phyloP scores from a whole-genome alignment of 2,329 filamentous ascomycete genomes.

The Exophiala viscosa region DNA sequence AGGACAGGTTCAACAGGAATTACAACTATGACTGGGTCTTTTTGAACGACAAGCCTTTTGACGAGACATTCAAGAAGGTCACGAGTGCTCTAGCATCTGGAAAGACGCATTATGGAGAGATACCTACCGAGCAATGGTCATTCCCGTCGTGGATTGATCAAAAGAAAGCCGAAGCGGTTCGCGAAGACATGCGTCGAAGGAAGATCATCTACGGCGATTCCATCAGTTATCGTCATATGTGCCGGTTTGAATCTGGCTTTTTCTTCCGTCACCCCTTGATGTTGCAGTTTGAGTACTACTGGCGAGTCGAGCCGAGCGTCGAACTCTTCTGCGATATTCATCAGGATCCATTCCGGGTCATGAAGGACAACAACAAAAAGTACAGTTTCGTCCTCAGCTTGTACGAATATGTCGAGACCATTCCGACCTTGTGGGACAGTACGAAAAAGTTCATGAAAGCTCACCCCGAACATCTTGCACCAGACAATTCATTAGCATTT shows the following conservation, averaged over 20 bases:
- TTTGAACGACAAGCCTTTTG: slow-evolving; percentile 92
- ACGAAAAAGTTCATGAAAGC: slow-evolving; percentile 90
- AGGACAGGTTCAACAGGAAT: slow-evolving; percentile 95
- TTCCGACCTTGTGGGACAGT: slow-evolving; percentile 92
- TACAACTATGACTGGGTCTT: slow-evolving; percentile 99
- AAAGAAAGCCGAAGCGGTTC: slow-evolving; percentile 82
- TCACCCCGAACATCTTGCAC: slow-evolving; percentile 80
- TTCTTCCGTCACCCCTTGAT: slow-evolving; percentile 95
- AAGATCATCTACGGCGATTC: slow-evolving; percentile 99
- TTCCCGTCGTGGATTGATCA: slow-evolving; percentile 95
- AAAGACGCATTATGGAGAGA: slow-evolving; percentile 84
- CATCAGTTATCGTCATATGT: slow-evolving; percentile 98
- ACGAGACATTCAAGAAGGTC: slow-evolving; percentile 88
- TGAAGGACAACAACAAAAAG: slow-evolving; percentile 95
- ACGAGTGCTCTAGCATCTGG: slow-evolving; percentile 88
- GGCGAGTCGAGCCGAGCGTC: slow-evolving; percentile 96
- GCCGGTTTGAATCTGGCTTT: slow-evolving; percentile 97
- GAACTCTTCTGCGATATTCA: slow-evolving; percentile 94
- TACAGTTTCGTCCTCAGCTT: slow-evolving; percentile 95
- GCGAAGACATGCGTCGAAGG: slow-evolving; percentile 86
- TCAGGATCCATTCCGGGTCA: slow-evolving; percentile 94
- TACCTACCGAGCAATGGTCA: slow-evolving; percentile 91
- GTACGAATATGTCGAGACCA: slow-evolving; percentile 95
- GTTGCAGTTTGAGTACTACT: slow-evolving; percentile 98
- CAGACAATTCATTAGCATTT: slow-evolving; percentile 85